These are phyloP conservation scores for Solanum pimpinellifolium DNA, from an alignment of 257 asterid species.

Conservation along the genomic window DNA sequence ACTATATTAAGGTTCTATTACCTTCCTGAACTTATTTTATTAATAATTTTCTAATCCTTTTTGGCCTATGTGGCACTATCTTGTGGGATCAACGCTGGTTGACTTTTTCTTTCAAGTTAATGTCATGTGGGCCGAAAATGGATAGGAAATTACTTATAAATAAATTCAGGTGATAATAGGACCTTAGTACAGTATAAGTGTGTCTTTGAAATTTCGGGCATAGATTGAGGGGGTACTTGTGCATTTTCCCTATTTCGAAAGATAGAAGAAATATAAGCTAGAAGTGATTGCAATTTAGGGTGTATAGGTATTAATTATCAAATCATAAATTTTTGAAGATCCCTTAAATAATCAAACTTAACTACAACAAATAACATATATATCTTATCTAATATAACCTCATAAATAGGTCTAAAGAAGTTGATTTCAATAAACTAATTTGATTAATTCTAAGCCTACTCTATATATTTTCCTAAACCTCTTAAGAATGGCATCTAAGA, in stretches of 20 bases:
- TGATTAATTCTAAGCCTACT: not conserved
- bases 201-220: too few species aligned
- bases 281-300: not conserved
- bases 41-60: too few species aligned
- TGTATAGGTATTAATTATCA: not conserved
- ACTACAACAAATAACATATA: not conserved
- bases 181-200: too few species aligned
- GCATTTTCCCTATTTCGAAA: not conserved
- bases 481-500: not conserved
- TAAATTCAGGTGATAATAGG: too few species aligned
- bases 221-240: too few species aligned
- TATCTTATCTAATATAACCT: not conserved
- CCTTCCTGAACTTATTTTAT: too few species aligned
- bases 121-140: accelerated
- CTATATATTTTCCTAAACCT: not conserved
- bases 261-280: not conserved
- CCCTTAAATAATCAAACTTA: not conserved
- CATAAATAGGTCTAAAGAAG: not conserved
- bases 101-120: too few species aligned
- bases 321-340: not conserved
- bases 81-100: too few species aligned
- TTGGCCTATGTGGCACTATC: too few species aligned
- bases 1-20: too few species aligned
- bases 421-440: not conserved
- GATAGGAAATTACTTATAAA: too few species aligned